These are phyloP conservation scores for Moricandia moricandioides DNA, from an alignment of 345 rosid genomes.

Conservation along the genomic window DNA sequence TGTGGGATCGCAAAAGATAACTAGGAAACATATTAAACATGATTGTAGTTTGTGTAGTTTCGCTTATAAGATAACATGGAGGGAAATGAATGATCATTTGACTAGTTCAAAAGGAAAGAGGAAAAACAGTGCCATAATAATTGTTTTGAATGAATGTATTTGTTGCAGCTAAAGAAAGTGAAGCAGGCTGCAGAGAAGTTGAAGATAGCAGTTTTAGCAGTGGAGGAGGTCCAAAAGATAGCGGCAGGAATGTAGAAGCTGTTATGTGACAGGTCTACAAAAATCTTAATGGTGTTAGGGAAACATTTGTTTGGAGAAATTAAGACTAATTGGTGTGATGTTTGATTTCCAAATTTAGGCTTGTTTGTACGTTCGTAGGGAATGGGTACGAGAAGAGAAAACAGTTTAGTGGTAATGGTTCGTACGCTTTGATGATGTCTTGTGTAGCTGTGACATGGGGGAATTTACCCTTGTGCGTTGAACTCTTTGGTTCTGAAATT, in stretches of 20 bases:
- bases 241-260: constrained; percentile 26
- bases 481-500: neutral
- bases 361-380: constrained; percentile 27
- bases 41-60: neutral
- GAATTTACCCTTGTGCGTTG: neutral
- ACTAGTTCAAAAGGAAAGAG: neutral
- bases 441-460: neutral
- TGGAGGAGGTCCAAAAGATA: constrained; percentile 19
- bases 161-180: constrained; percentile 33
- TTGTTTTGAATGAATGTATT: neutral
- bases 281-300: neutral
- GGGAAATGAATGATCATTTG: neutral
- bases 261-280: neutral
- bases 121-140: neutral
- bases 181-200: constrained; percentile 34
- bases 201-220: constrained; percentile 18
- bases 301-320: constrained; percentile 24
- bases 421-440: constrained; percentile 1
- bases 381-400: neutral
- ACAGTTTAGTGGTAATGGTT: constrained; percentile 12
- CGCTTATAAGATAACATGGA: neutral
- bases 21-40: neutral
- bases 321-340: constrained; percentile 26
- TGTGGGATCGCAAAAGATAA: neutral
- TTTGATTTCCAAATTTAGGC: neutral